Evolutionary conservation across 192 early-diverging fungal genomes (phyloP), one percentile per base, ranked within the genome.

Genomic region (Helicostylum pulchrum): DNA sequence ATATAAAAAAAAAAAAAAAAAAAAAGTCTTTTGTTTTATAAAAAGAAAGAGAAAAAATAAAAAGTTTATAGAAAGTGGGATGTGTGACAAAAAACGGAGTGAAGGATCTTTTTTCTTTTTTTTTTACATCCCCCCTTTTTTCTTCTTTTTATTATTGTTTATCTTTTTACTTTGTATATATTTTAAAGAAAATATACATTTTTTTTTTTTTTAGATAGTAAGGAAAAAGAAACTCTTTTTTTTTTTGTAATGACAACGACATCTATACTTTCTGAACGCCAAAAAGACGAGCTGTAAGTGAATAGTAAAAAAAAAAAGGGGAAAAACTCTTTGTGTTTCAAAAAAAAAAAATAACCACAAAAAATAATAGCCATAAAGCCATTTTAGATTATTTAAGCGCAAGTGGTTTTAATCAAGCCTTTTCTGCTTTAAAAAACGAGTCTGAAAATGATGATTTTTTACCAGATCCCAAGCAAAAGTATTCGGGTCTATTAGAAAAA

Each of bases 301-400:
- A 43, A 39, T 10, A 21, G 21, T 2, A 39, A 21, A 3, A 57
- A 43, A 43, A 56, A 56, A 39, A 20, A n/a, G 17, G 32, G 4
- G 11, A 56, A n/a, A 36, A 42, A n/a, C 43, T 17, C 12, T 58
- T n/a, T 26, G 0, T 26, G 26, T 26, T 26, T 26, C 26, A 26
- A 26, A 26, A 26, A 26, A 26, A 26, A 26, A 2, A 2, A 14
- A 48, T 12, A 17, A 19, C 45, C 12, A 44, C 26, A 17, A 21
- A 8, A 51, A 49, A 30, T 20, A 17, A 21, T 50, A 89, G 87
- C 31, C 88, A 85, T 55, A 85, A 87, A 69, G 86, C 93, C 26
- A 86, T 97, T 31, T 72, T 97, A 12, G 95, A 97, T 77, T 97
- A 94, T 76, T 80, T 97, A 60, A 85, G 85, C 59, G 79, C 88